Evolutionary conservation across 2,329 filamentous ascomycete species (phyloP).

Genomic region (Fusarium tanahbumbuense): DNA sequence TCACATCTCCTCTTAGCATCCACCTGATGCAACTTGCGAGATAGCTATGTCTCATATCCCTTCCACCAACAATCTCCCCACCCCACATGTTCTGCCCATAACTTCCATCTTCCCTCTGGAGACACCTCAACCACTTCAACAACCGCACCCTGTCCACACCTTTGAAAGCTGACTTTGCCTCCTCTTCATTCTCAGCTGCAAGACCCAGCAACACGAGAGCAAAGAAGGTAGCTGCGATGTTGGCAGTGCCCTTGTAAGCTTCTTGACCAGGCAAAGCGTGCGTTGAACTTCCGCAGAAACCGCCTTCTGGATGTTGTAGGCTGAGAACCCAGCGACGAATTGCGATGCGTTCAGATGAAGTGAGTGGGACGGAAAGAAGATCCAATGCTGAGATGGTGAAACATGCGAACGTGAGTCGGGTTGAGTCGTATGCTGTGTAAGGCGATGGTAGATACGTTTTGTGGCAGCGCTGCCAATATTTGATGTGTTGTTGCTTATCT

Average conservation of each 20-base stretch:
- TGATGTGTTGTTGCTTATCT: conserved; percentile 77
- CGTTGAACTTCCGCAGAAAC: conserved; percentile 88
- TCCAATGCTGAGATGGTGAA: conserved; percentile 90
- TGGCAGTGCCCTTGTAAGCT: conserved; percentile 66
- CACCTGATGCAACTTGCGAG: conserved; percentile 84
- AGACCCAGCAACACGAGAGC: conserved; percentile 78
- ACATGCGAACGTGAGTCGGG: conserved; percentile 87
- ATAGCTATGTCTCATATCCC: conserved; percentile 90
- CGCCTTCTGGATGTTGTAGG: conserved; percentile 86
- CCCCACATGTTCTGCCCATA: conserved; percentile 84
- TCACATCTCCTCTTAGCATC: conserved; percentile 76
- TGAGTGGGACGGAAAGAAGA: conserved; percentile 74
- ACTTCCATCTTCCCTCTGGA: conserved; percentile 88
- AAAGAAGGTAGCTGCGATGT: conserved; percentile 89
- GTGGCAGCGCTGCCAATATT: conserved; percentile 93
- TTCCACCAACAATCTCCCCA: conserved; percentile 75
- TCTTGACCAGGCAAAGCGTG: conserved; percentile 58
- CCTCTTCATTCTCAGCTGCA: conserved; percentile 55
- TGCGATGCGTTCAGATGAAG: conserved; percentile 55
- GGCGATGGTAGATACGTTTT: conserved; percentile 81
- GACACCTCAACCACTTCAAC: conserved; percentile 76
- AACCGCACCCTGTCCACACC: conserved; percentile 75
- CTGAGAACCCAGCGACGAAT: conserved; percentile 83
- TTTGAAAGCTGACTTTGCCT: conserved; percentile 61
- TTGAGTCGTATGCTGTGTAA: conserved; percentile 91